Evolutionary conservation across 2,329 filamentous ascomycete species (phyloP).

Genomic region (Ophiosphaerella narmari): DNA sequence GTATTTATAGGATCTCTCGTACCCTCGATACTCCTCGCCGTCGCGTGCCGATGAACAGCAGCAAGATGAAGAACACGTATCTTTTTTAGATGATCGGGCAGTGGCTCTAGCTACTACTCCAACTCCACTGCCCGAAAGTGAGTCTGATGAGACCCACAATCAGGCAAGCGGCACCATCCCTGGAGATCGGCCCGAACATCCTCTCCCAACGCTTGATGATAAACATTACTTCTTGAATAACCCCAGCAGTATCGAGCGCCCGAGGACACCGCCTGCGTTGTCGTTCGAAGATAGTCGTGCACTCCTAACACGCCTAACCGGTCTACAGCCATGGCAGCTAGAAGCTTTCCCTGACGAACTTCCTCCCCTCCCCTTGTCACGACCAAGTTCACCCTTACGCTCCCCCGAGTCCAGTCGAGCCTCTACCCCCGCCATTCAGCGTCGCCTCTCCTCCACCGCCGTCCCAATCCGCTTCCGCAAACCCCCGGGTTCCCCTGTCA

Average conservation of each 20-base stretch:
- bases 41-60: slow-evolving; percentile 35
- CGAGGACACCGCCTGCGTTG: slow-evolving; percentile 35
- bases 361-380: slow-evolving; percentile 37
- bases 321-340: slow-evolving; percentile 41
- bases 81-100: slow-evolving; percentile 70
- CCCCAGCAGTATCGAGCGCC: slow-evolving; percentile 28
- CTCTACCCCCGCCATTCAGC: slow-evolving; percentile 19
- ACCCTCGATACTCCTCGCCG: slow-evolving; percentile 27
- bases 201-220: slow-evolving; percentile 31
- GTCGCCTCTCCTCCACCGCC: slow-evolving; percentile 51
- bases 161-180: slow-evolving; percentile 36
- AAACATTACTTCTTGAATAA: slow-evolving; percentile 26
- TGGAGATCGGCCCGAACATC: slow-evolving; percentile 39
- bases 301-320: slow-evolving; percentile 40
- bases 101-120: slow-evolving; percentile 52
- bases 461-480: slow-evolving; percentile 62
- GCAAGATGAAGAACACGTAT: slow-evolving; percentile 49
- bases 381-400: slow-evolving; percentile 35
- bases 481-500: slow-evolving; percentile 50
- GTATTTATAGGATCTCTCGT: slow-evolving; percentile 37
- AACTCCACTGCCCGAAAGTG: slow-evolving; percentile 52
- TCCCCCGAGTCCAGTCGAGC: slow-evolving; percentile 30
- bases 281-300: slow-evolving; percentile 40
- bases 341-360: slow-evolving; percentile 43
- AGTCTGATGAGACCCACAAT: slow-evolving; percentile 28